phyloP scores from a whole-genome alignment of 495 filamentous ascomycete genomes.

The Trichoderma erinaceum region DNA sequence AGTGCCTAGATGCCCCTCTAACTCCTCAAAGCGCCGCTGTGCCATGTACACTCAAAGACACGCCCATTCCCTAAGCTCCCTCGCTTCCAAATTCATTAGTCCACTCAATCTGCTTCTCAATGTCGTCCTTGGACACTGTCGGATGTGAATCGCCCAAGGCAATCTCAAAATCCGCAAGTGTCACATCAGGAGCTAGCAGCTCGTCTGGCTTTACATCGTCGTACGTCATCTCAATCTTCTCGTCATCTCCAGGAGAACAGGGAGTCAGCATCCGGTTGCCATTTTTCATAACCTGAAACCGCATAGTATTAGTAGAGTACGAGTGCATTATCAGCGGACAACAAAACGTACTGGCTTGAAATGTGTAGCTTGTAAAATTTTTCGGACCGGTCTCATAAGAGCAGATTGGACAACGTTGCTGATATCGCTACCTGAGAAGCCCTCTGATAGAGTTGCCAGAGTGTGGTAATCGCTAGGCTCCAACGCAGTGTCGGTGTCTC shows the following conservation, averaged over 20 bases:
- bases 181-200: conserved; percentile 78
- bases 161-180: conserved; percentile 88
- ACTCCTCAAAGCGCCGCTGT: conserved; percentile 27
- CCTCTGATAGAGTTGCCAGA: conserved; percentile 76
- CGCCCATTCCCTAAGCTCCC: conserved; percentile 43
- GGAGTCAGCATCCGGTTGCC: conserved; percentile 77
- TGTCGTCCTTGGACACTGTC: conserved; percentile 80
- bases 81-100: conserved; percentile 96
- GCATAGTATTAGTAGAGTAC: conserved; percentile 17
- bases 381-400: conserved; percentile 93
- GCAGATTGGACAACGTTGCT: conserved; percentile 95
- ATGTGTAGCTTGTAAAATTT: conserved; percentile 97
- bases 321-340: conserved; percentile 2
- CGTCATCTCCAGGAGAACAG: conserved; percentile 83
- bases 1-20: conserved; percentile 23
- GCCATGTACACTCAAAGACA: conserved; percentile 13
- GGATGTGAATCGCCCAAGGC: conserved; percentile 82
- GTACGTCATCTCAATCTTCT: conserved; percentile 91
- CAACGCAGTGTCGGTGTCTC: conserved; percentile 82
- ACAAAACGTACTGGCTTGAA: conserved; percentile 73
- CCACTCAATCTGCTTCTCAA: conserved; percentile 83
- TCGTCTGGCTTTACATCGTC: conserved; percentile 73
- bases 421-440: conserved; percentile 95
- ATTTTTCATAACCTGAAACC: conserved; percentile 59
- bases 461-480: conserved; percentile 68